Evolutionary conservation across 345 rosid genomes (phyloP), one percentile per base, ranked within the genome.

Genomic region (Lepidium aucheri): DNA sequence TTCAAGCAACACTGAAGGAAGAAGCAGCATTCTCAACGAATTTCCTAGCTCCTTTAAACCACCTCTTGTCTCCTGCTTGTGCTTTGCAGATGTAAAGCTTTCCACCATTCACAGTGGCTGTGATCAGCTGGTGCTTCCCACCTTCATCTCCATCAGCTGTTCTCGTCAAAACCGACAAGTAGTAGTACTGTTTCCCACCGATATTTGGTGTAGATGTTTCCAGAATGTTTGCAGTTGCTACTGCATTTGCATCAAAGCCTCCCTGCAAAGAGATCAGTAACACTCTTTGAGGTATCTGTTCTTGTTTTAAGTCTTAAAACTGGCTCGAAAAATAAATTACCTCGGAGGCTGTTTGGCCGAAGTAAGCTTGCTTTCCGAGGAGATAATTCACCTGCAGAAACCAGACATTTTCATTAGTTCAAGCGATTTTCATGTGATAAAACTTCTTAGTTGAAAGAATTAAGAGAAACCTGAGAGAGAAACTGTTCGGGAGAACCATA

Each of bases 131-230:
- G 79, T 90, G 99, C 78, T 86, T 93, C 14, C 97, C 97, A 2
- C 96, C 96, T 82, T 93, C 97, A 16, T 90, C 99, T 57, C 99
- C 98, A n/a, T 93, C 96, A 1, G 98, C 98, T 0, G 97, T 93
- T 76, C 98, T 88, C 16, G 98, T 93, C 73, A 93, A 42, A 61
- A 90, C 88, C 0, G 97, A 76, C 56, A 93, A 4, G 63, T 9
- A 72, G 86, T 79, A 93, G 76, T 93, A 90, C 10, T 61, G 53
- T 34, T 77, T 88, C 67, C 97, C 94, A 0, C 53, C 62, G 0
- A 84, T 7, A 8, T 32, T 73, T 0, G 79, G 82, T 12, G 80
- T 36, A 12, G 89, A 32, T 8, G 70, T 55, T 59, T 94, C 96
- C 77, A 94, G 60, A 73, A 94, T 78, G 81, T 94, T 94, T 14